These are phyloP conservation scores for Fusarium devonianum DNA, from an alignment of 2,329 filamentous ascomycete genomes.

Conservation along the genomic window DNA sequence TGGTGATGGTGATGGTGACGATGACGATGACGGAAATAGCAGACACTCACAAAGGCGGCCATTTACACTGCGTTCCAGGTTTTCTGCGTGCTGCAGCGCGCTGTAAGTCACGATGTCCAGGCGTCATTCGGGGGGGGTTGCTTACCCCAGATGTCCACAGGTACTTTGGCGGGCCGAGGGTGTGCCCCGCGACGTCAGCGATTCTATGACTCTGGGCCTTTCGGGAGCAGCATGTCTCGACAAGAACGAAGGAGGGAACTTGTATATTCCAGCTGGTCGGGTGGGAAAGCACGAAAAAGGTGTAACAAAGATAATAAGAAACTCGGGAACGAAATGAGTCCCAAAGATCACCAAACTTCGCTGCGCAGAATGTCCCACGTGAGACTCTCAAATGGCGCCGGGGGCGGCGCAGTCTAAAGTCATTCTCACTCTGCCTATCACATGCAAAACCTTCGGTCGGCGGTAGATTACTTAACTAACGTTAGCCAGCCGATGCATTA, in stretches of 20 bases:
- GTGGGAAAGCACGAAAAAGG: background rate
- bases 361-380: constrained; percentile 31
- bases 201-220: background rate
- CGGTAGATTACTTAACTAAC: too few species aligned
- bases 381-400: constrained; percentile 21
- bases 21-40: background rate
- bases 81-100: constrained; percentile 33
- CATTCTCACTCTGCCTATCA: constrained; percentile 34
- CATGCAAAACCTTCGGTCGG: constrained; percentile 36
- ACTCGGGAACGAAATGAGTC: background rate
- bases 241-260: background rate
- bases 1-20: background rate
- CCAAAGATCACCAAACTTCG: constrained; percentile 4
- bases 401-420: constrained; percentile 29
- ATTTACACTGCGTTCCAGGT: constrained; percentile 39
- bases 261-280: background rate
- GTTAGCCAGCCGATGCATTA: constrained; percentile 7
- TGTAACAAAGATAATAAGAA: background rate
- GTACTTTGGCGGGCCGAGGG: constrained; percentile 12
- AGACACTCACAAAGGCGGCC: constrained; percentile 47
- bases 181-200: constrained; percentile 33
- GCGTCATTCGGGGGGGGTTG: constrained; percentile 42
- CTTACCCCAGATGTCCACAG: constrained; percentile 27
- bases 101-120: constrained; percentile 37
- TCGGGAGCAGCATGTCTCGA: constrained; percentile 21